Evolutionary conservation across 148 eudicot species (phyloP), one percentile per base, ranked within the genome.

Genomic region (Rhododendron molle): DNA sequence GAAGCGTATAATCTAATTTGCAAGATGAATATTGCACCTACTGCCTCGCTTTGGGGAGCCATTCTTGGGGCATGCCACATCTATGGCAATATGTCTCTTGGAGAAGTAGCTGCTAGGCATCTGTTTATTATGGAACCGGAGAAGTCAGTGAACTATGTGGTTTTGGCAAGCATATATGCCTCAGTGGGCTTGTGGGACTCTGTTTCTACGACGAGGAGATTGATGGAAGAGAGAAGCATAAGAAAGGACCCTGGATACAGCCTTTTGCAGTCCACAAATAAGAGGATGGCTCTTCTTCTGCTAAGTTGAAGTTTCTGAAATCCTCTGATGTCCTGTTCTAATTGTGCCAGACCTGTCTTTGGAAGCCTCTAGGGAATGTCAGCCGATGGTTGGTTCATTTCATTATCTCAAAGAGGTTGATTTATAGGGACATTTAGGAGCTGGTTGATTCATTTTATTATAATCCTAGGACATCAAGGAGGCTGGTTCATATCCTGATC

Each of bases 151-250:
- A 72, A 81, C 65, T 86, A 86, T 28, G 87, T 86, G 54, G 87
- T 86, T 86, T 86, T 86, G 40, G 87, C 80, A 54, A 81, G 80
- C 36, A 86, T 86, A 80, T 86, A 86, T 86, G 87, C 84, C 28
- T 18, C 84, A 6, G 72, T 50, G 26, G 84, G 84, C 49, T 69
- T 86, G 72, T 86, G 84, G 84, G 84, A 85, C 30, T 54, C 40
- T 81, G 84, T 56, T 81, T 81, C 1, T n/a, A 86, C 52, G 16
- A 81, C n/a, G 6, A 36, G 84, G 49, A 81, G 81, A 40, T 30
- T 71, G 11, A 69, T 86, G 81, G 58, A 86, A 40, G 81, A 86
- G 83, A 81, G 79, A 72, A 56, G 38, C 43, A 28, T 72, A 13
- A 72, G 47, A 81, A 86, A 86, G 81, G 44, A 72, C 54, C 81